These are phyloP conservation scores for Jamesozyma jinghongensis DNA, from an alignment of 805 yeast genomes.

Conservation along the genomic window DNA sequence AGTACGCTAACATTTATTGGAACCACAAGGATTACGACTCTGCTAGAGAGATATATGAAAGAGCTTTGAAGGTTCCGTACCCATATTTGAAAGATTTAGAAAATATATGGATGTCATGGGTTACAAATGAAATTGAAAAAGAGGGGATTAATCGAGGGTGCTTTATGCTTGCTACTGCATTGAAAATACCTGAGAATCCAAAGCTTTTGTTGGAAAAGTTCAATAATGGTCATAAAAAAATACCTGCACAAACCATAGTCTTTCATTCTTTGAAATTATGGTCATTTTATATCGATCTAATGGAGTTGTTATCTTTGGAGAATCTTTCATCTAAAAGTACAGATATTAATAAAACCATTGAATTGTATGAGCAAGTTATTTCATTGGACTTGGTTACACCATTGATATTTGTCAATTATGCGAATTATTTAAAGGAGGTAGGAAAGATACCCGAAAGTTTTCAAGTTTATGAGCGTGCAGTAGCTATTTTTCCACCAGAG, in stretches of 20 bases:
- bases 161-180: slow-evolving; percentile 35
- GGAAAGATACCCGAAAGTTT: slow-evolving; percentile 30
- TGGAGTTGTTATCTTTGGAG: slow-evolving; percentile 37
- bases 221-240: slow-evolving; percentile 8
- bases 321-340: slow-evolving; percentile 2
- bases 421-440: slow-evolving; percentile 36
- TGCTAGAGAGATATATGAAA: slow-evolving; percentile 53
- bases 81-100: slow-evolving; percentile 54
- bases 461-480: slow-evolving; percentile 59
- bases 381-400: slow-evolving; percentile 62
- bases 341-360: slow-evolving; percentile 27
- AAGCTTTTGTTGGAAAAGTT: slow-evolving; percentile 17
- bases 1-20: slow-evolving; percentile 59
- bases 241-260: slow-evolving; percentile 49
- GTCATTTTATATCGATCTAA: slow-evolving; percentile 62
- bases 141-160: slow-evolving; percentile 38
- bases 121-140: slow-evolving; percentile 54
- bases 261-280: slow-evolving; percentile 59
- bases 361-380: slow-evolving; percentile 46
- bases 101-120: slow-evolving; percentile 66
- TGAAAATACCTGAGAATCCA: slow-evolving; percentile 32
- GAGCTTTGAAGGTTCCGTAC: slow-evolving; percentile 65
- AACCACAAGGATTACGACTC: slow-evolving; percentile 43
- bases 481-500: slow-evolving; percentile 39
- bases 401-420: slow-evolving; percentile 53